Conservation (phyloP, 1,284 basidiomycete species). For the Trichosporon faecale region DNA sequence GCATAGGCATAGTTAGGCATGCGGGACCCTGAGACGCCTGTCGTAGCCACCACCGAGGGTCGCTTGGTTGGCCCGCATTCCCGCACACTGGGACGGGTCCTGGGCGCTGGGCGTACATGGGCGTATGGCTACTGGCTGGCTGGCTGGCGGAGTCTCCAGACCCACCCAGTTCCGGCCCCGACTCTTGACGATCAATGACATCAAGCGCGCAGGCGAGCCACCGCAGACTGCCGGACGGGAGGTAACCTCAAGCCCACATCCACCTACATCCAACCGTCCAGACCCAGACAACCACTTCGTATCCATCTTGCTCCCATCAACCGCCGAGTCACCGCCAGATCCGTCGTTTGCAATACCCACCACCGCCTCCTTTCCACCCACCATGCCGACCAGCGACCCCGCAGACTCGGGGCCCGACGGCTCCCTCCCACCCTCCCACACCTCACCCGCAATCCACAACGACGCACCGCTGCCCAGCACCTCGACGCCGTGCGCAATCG, state of each 20-base stretch:
- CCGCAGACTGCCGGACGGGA: not conserved
- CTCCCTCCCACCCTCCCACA: not conserved
- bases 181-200: slow-evolving; percentile 9
- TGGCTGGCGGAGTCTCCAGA: slow-evolving; percentile 8
- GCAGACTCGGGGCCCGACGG: not conserved
- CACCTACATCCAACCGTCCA: not conserved
- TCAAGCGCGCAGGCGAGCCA: slow-evolving; percentile 1
- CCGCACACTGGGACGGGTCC: not conserved
- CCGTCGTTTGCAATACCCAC: not conserved
- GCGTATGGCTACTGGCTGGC: not conserved
- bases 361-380: not conserved
- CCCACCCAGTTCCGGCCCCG: slow-evolving; percentile 5
- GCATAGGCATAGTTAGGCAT: not conserved
- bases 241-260: not conserved
- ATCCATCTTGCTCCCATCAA: not conserved
- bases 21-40: not conserved
- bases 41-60: not conserved
- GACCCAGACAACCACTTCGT: not conserved
- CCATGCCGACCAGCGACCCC: slow-evolving; percentile 12
- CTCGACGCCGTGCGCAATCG: slow-evolving; percentile 30
- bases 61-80: not conserved
- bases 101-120: not conserved
- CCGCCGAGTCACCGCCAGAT: not conserved
- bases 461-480: slow-evolving; percentile 26
- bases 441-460: not conserved